Percentiles rank a stretch among this genome's conserved stretches.
Evolutionary conservation across 176 grass and related monocot species (phyloP).

Genomic region (Microstegium vimineum): DNA sequence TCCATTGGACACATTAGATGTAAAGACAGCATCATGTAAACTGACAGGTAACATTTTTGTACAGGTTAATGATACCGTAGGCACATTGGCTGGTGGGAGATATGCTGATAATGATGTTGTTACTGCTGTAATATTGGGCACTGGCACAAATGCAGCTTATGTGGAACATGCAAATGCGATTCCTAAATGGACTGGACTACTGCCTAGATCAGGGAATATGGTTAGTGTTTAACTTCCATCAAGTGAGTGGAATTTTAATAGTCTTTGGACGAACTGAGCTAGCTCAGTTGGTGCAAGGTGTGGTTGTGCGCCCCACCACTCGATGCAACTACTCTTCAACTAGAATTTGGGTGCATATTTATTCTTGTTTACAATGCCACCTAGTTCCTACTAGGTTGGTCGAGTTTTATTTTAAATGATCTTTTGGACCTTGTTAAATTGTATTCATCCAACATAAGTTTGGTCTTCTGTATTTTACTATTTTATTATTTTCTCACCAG

Average conservation of each 20-base stretch:
- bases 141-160: constrained; percentile 93
- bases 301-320: neutral
- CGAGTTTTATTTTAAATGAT: neutral
- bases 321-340: neutral
- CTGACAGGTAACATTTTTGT: constrained; percentile 13
- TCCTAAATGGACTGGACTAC: constrained; percentile 73
- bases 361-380: neutral
- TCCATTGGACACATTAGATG: neutral
- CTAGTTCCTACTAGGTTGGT: neutral
- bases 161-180: constrained; percentile 68
- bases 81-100: constrained; percentile 81
- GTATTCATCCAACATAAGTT: neutral
- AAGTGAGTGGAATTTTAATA: neutral
- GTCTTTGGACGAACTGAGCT: neutral
- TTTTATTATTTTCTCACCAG: neutral
- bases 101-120: constrained; percentile 72
- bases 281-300: neutral
- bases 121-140: constrained; percentile 86
- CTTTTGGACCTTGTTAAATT: constrained; percentile 3
- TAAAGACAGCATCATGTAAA: neutral
- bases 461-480: constrained; percentile 4
- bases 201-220: constrained; percentile 82
- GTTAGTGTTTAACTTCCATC: constrained; percentile 36
- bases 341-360: neutral
- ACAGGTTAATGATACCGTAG: constrained; percentile 90